phyloP scores from a whole-genome alignment of 192 early-diverging fungal genomes.

The Backusella tarrabulga region DNA sequence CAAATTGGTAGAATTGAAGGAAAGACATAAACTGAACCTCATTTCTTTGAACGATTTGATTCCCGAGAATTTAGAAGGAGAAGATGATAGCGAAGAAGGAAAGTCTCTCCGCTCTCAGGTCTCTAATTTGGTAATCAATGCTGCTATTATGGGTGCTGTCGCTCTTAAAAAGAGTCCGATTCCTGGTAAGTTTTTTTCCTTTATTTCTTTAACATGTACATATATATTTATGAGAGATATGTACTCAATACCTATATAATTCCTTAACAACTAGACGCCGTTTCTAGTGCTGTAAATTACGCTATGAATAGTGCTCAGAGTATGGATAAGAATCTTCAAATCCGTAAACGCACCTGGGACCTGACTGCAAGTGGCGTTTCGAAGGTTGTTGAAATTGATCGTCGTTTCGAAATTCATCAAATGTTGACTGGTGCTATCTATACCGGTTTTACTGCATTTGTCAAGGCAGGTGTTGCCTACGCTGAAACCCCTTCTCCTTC shows the following conservation, averaged over 20 bases:
- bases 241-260: not conserved
- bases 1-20: slow-evolving; percentile 20
- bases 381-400: slow-evolving; percentile 48
- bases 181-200: slow-evolving; percentile 26
- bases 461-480: slow-evolving; percentile 54
- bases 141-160: slow-evolving; percentile 44
- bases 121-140: slow-evolving; percentile 39
- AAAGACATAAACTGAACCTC: slow-evolving; percentile 12
- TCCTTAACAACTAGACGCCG: slow-evolving; percentile 28
- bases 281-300: slow-evolving; percentile 37
- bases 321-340: slow-evolving; percentile 47
- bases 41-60: slow-evolving; percentile 1
- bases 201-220: too few relatives aligned
- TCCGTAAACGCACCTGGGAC: slow-evolving; percentile 52
- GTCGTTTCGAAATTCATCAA: slow-evolving; percentile 53
- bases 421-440: slow-evolving; percentile 47
- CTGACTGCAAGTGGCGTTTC: slow-evolving; percentile 41
- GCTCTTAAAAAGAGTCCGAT: slow-evolving; percentile 53
- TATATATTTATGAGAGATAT: not conserved
- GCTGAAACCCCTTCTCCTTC: slow-evolving; percentile 36
- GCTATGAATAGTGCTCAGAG: slow-evolving; percentile 34
- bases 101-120: slow-evolving; percentile 6
- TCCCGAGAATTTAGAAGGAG: not conserved
- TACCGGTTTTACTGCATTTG: slow-evolving; percentile 42
- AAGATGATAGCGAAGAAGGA: not conserved